Conservation (phyloP, 345 rosid species). For the Populus nigra region DNA sequence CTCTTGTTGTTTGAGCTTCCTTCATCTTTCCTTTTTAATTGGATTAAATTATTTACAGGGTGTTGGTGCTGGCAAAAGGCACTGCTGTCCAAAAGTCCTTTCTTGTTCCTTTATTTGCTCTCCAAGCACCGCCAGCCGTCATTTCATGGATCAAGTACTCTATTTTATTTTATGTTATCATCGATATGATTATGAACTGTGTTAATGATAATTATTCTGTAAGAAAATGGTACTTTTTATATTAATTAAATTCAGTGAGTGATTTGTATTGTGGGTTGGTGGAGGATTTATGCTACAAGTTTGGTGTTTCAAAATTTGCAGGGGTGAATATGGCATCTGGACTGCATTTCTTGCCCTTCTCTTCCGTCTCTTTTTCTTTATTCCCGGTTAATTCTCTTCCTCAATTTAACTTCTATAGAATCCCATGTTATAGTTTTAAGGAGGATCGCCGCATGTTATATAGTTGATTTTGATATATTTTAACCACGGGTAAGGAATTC, state of each 20-base stretch:
- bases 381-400: constrained; percentile 60
- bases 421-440: too few species aligned
- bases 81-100: constrained; percentile 70
- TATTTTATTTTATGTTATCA: too few species aligned
- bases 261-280: neutral
- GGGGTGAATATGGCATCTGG: constrained; percentile 94
- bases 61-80: constrained; percentile 67
- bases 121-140: constrained; percentile 64
- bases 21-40: neutral
- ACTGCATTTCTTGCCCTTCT: constrained; percentile 75
- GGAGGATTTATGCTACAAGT: constrained; percentile 10
- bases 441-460: neutral
- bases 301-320: constrained; percentile 31
- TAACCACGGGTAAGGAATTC: neutral
- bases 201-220: too few species aligned
- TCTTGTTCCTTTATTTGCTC: constrained; percentile 72
- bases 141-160: constrained; percentile 81
- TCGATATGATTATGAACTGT: too few species aligned
- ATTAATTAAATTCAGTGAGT: neutral
- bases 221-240: neutral
- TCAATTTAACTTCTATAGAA: neutral
- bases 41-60: constrained; percentile 32
- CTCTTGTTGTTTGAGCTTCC: neutral
- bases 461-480: neutral
- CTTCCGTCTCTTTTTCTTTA: constrained; percentile 71